Evolutionary conservation across 768 basidiomycete genomes (phyloP), one percentile per base, ranked within the genome.

Genomic region (Trametes coccinea): DNA sequence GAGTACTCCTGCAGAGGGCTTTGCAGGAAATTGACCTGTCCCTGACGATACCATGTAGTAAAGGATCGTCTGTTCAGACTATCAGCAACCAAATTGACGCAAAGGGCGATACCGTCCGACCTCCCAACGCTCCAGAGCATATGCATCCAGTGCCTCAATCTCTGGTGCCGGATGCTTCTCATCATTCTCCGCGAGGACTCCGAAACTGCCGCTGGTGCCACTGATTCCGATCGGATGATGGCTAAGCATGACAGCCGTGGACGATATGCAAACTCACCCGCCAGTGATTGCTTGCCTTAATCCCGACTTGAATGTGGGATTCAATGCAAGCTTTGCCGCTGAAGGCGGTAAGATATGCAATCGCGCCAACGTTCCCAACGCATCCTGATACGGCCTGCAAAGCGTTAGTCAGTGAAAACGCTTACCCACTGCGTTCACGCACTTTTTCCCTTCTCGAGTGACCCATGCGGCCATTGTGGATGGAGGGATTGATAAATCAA

Each of bases 41-140:
- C 87, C 92, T 34, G 91, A 96, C 8, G 93, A 95, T 3, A 99
- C 97, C 95, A 99, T 97, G 71, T 92, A 98, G 74, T 98, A 94
- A 46, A 98, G 81, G 68, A 98, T 96, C 0, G 93, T 95, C 95
- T 98, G 63, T 33, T 48, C 46, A 16, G 2, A 27, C 17, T 5
- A n/a, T 59, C 49, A 59, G 50, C 41, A 8, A 33, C 41, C 48
- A 48, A 49, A 44, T 27, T 53, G 58, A 34, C 10, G 30, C 43
- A 31, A 52, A 52, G 14, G 29, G 5, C 27, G 31, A 48, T 52
- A 55, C 39, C 47, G 50, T 71, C 80, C 63, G 65, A 90, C 93
- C 85, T 97, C 94, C 94, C 94, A 97, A 62, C 92, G 82, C 68
- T 92, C 90, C 44, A 93, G 77, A 1, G 95, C 93, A 70, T 91